phyloP scores from a whole-genome alignment of 495 filamentous ascomycete genomes.

The Neurospora sp. region DNA sequence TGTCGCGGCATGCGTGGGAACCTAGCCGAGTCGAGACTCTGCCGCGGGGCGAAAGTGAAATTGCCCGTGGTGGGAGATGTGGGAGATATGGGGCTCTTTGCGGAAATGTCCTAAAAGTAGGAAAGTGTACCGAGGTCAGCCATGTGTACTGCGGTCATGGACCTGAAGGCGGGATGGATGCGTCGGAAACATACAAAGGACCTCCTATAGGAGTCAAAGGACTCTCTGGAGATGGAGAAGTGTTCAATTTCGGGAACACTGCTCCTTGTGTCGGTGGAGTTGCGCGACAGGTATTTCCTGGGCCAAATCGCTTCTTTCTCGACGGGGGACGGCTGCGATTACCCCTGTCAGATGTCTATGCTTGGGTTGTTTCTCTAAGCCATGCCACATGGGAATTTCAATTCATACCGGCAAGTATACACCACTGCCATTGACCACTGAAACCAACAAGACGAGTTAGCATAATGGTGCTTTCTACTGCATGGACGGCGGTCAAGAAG shows the following conservation, averaged over 20 bases:
- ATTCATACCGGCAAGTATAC: slow-evolving; percentile 81
- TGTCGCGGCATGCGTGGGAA: slow-evolving; percentile 44
- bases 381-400: not conserved
- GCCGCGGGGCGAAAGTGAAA: slow-evolving; percentile 43
- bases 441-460: not conserved
- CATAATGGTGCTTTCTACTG: not conserved
- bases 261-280: slow-evolving; percentile 57
- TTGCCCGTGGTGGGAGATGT: slow-evolving; percentile 35
- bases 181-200: slow-evolving; percentile 64
- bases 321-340: slow-evolving; percentile 68
- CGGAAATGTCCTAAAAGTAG: slow-evolving; percentile 70
- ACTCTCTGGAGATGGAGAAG: slow-evolving; percentile 94
- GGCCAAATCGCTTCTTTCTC: slow-evolving; percentile 84
- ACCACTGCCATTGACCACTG: slow-evolving; percentile 94
- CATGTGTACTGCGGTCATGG: not conserved
- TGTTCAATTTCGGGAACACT: slow-evolving; percentile 76
- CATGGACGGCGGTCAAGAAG: not conserved
- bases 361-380: not conserved
- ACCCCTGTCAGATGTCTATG: slow-evolving; percentile 8
- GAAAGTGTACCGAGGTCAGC: slow-evolving; percentile 5
- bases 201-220: slow-evolving; percentile 92
- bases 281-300: slow-evolving; percentile 55
- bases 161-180: not conserved
- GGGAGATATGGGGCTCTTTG: slow-evolving; percentile 58
- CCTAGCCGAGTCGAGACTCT: slow-evolving; percentile 66